Conservation (phyloP, 208 protist species). For the Trypanosoma platydactyli region DNA sequence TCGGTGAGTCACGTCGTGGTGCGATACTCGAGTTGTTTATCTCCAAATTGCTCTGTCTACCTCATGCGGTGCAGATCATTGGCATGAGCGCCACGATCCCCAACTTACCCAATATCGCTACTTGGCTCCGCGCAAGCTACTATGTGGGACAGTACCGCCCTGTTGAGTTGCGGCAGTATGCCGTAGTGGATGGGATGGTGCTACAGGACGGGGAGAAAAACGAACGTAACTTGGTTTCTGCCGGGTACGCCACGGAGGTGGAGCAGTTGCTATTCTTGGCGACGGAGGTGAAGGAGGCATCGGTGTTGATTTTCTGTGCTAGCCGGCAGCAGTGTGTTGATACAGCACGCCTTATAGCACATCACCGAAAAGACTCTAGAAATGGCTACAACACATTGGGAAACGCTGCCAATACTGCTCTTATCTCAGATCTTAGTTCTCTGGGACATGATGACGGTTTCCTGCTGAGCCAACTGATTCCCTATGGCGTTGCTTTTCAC, state of each 20-base stretch:
- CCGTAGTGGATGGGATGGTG: constrained; percentile 59
- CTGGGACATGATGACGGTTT: constrained; percentile 35
- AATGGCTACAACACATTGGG: constrained; percentile 1
- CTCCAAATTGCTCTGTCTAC: constrained; percentile 73
- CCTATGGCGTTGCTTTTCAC: constrained; percentile 87
- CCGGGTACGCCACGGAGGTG: constrained; percentile 26
- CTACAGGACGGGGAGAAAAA: constrained; percentile 44
- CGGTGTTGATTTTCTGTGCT: constrained; percentile 85
- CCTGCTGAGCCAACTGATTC: constrained; percentile 54
- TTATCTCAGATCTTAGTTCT: constrained; percentile 46
- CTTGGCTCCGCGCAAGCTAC: constrained; percentile 77
- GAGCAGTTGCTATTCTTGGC: constrained; percentile 61
- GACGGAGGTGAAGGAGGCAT: constrained; percentile 58
- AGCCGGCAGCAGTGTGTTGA: constrained; percentile 76
- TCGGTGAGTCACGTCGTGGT: constrained; percentile 84
- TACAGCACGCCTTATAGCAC: constrained; percentile 63
- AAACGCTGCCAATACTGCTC: constrained; percentile 20
- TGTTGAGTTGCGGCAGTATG: constrained; percentile 75
- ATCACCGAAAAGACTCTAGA: constrained; percentile 25
- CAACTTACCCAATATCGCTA: constrained; percentile 78
- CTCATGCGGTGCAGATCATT: constrained; percentile 75
- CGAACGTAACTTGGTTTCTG: constrained; percentile 42
- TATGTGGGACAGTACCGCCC: constrained; percentile 79
- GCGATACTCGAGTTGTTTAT: constrained; percentile 87
- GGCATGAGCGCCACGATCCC: constrained; percentile 94